Evolutionary conservation across 2,329 filamentous ascomycete genomes (phyloP), one percentile per base, ranked within the genome.

Genomic region (Aspergillus tamarii): DNA sequence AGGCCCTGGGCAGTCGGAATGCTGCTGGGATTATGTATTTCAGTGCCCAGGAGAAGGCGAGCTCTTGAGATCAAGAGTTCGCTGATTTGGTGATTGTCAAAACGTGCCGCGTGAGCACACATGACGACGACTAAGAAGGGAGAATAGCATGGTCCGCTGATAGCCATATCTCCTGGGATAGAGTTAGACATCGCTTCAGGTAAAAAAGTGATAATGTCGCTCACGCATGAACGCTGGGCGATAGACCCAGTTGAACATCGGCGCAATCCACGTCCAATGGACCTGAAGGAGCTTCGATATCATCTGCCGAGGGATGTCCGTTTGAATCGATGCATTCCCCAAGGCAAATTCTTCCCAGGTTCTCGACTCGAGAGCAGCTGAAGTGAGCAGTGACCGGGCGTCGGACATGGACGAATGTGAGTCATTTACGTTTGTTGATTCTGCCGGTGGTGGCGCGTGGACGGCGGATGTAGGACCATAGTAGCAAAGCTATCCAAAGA

Each of bases 261-360:
- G 72, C 56, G 73, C 71, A 41, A 71, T 60, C 72, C 72, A 74
- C 53, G 70, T 70, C 70, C 72, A 74, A 53, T 74, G 68, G 48
- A 72, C 66, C 45, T 72, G 69, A 14, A 74, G 54, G n/a, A 74
- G 62, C 57, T 68, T 69, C 10, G 64, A 63, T 5, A 69, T 68
- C 9, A 73, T 57, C 23, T 72, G 67, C 21, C 67, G 67, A 3
- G 72, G 66, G 6, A 74, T 60, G 56, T 73, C 70, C 11, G 67
- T 64, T 30, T 67, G 69, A 19, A 66, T 62, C 12, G 69, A 66
- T 23, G 67, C 41, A 28, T 57, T 55, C n/a, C 58, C 36, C 23
- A 64, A 48, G 21, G 57, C 54, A 10, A 52, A 34, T 8, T 53
- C 16, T 55, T 64, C 64, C 9, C 61, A 57, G 16, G 52, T 56